A percentile compares a stretch with the other conserved stretches of the same genome.
These are phyloP conservation scores for Saitozyma podzolica DNA, from an alignment of 768 basidiomycete genomes.

Conservation along the genomic window DNA sequence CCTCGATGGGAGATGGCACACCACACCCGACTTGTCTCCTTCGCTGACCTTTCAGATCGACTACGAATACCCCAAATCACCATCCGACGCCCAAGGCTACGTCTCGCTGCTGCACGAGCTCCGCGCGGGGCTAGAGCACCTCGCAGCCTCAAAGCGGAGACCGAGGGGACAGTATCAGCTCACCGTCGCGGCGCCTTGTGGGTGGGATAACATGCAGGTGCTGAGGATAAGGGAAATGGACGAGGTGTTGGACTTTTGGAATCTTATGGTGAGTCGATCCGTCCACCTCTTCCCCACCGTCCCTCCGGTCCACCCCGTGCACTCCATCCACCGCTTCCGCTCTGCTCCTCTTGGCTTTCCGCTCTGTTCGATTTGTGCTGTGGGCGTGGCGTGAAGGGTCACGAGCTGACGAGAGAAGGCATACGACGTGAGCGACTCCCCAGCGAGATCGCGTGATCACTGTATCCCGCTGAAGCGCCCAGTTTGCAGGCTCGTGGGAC, in stretches of 20 bases:
- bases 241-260: constrained; percentile 84
- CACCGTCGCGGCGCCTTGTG: constrained; percentile 90
- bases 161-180: constrained; percentile 59
- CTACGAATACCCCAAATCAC: constrained; percentile 83
- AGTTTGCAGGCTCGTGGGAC: constrained; percentile 77
- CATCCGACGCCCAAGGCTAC: constrained; percentile 77
- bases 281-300: too few relatives aligned
- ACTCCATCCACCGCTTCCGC: too few relatives aligned
- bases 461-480: neutral
- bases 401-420: constrained; percentile 27
- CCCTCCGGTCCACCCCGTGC: too few relatives aligned
- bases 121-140: constrained; percentile 70
- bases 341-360: too few relatives aligned
- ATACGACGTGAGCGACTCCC: constrained; percentile 47
- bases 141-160: constrained; percentile 67
- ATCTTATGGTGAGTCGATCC: constrained; percentile 70
- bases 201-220: constrained; percentile 78
- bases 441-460: neutral
- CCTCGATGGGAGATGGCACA: too few relatives aligned
- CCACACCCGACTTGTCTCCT: neutral
- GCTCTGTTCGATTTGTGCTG: too few relatives aligned
- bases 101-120: constrained; percentile 76
- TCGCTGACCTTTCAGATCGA: constrained; percentile 55
- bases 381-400: neutral
- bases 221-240: constrained; percentile 83